These are phyloP conservation scores for Phytophthora cryptogea DNA, from an alignment of 352 stramenopile genomes.

Conservation along the genomic window DNA sequence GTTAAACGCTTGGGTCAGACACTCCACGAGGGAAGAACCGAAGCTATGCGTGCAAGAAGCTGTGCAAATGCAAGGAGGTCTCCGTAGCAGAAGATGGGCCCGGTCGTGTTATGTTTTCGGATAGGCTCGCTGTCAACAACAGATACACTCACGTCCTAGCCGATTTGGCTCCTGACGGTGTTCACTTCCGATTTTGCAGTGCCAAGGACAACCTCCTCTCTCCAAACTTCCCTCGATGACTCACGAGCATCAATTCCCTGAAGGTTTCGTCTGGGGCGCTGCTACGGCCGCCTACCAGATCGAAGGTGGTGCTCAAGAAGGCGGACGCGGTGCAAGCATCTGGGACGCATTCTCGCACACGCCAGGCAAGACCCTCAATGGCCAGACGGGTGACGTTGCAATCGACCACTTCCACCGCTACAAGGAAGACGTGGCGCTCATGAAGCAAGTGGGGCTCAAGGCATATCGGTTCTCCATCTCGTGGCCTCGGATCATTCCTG, in stretches of 20 bases:
- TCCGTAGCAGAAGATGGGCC: too few species aligned
- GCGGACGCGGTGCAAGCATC: constrained; percentile 81
- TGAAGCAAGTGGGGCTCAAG: constrained; percentile 90
- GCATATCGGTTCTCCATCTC: constrained; percentile 92
- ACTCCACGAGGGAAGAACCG: too few species aligned
- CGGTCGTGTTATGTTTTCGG: constrained; percentile 6
- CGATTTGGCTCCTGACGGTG: too few species aligned
- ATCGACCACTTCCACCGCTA: constrained; percentile 93
- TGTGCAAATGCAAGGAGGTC: too few species aligned
- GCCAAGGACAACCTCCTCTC: constrained; percentile 2
- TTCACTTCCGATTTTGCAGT: constrained; percentile 16
- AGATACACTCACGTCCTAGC: background rate
- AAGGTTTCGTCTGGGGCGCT: constrained; percentile 84
- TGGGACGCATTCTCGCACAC: constrained; percentile 91
- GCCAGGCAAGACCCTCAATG: constrained; percentile 64
- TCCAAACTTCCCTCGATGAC: constrained; percentile 16
- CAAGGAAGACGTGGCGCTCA: constrained; percentile 90
- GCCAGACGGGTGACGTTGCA: constrained; percentile 84
- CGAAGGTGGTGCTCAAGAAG: constrained; percentile 86
- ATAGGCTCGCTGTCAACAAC: constrained; percentile 3
- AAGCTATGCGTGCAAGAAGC: too few species aligned
- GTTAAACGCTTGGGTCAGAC: too few species aligned
- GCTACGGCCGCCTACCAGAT: constrained; percentile 93
- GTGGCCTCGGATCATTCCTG: constrained; percentile 93
- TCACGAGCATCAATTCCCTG: constrained; percentile 45